Evolutionary conservation across 2,329 filamentous ascomycete genomes (phyloP).

Genomic region (Cytospora chrysosperma): DNA sequence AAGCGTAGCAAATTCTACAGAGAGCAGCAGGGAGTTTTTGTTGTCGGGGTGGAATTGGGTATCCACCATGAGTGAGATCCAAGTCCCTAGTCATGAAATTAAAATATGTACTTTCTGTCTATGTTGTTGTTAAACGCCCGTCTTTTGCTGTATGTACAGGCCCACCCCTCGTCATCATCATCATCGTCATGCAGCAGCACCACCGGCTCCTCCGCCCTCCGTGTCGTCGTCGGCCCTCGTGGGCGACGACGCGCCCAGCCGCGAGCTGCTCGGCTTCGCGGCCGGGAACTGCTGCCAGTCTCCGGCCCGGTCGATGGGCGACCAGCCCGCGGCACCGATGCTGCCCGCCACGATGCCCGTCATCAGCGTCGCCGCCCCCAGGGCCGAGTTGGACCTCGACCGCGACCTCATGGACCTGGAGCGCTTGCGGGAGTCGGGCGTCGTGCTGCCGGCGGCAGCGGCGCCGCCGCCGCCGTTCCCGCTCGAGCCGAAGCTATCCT

Average conservation of each 20-base stretch:
- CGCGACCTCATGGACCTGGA: constrained; percentile 61
- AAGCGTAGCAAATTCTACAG: no score
- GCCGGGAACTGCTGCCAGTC: constrained; percentile 36
- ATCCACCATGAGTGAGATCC: not conserved
- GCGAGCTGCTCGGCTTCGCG: constrained; percentile 22
- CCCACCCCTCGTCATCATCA: not conserved
- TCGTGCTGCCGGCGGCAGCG: constrained; percentile 31
- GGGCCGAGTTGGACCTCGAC: constrained; percentile 66
- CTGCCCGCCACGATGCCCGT: constrained; percentile 78
- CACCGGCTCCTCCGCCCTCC: not conserved
- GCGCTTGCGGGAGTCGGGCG: constrained; percentile 60
- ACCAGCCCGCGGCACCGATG: constrained; percentile 70
- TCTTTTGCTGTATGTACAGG: constrained; percentile 4
- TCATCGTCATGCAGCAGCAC: not conserved
- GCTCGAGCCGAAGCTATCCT: constrained; percentile 50
- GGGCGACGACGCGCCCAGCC: constrained; percentile 6
- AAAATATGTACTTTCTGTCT: constrained; percentile 11
- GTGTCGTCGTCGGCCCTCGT: constrained; percentile 9
- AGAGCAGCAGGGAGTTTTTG: no score
- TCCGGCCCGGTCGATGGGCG: constrained; percentile 58
- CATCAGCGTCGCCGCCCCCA: constrained; percentile 76
- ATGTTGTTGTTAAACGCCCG: constrained; percentile 15
- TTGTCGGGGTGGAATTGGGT: no score
- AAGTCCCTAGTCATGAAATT: constrained; percentile 16
- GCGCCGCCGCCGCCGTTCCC: constrained; percentile 43